phyloP scores from a whole-genome alignment of 1,284 basidiomycete genomes.

The Rhodofomes roseus region DNA sequence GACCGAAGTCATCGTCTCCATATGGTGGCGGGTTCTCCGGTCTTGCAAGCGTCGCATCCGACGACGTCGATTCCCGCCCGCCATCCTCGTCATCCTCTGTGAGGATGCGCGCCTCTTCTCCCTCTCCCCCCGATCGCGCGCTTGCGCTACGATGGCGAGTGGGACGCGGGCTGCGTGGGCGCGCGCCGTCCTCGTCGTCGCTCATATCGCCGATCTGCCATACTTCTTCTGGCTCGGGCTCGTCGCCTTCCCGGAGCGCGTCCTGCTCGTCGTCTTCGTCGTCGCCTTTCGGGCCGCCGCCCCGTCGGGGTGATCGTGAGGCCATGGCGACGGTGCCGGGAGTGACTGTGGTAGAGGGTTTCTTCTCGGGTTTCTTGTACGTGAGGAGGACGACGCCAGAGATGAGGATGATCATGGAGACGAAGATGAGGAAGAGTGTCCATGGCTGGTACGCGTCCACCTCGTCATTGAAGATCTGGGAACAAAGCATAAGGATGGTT shows the following conservation, averaged over 20 bases:
- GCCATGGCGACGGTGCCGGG: constrained; percentile 11
- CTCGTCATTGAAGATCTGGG: constrained; percentile 73
- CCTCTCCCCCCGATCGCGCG: neutral
- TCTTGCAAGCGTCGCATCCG: constrained; percentile 34
- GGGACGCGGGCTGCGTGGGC: constrained; percentile 3
- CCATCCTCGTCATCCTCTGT: constrained; percentile 20
- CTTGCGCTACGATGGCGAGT: neutral
- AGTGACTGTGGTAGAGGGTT: constrained; percentile 12
- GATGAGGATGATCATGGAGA: constrained; percentile 81
- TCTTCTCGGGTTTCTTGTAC: constrained; percentile 73
- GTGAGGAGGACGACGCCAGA: constrained; percentile 84
- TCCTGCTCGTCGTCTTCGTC: constrained; percentile 32
- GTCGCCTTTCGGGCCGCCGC: constrained; percentile 11
- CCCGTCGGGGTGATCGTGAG: constrained; percentile 11
- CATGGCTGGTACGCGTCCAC: constrained; percentile 80
- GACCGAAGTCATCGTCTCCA: constrained; percentile 23
- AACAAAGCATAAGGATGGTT: neutral
- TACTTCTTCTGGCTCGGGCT: constrained; percentile 41
- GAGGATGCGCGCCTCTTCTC: constrained; percentile 24
- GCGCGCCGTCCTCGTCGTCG: constrained; percentile 48
- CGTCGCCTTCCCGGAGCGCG: constrained; percentile 29
- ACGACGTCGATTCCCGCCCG: constrained; percentile 32
- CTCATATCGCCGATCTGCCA: constrained; percentile 69
- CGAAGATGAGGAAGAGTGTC: constrained; percentile 83
- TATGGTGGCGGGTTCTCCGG: constrained; percentile 19